Conservation (phyloP, 1,284 basidiomycete genomes). For the Cronartium ribicola region DNA sequence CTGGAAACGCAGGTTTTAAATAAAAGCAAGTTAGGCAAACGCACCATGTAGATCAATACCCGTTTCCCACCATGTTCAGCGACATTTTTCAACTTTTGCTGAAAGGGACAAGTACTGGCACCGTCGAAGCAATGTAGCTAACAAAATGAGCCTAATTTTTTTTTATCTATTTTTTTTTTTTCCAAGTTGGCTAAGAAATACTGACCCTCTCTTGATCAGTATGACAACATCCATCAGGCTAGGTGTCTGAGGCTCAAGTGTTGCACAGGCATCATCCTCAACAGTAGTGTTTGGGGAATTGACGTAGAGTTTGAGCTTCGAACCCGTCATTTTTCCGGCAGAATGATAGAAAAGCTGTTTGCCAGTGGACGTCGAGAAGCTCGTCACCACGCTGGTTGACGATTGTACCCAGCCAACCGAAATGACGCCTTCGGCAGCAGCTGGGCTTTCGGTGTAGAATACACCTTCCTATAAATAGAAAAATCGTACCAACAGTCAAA, state of each 20-base stretch:
- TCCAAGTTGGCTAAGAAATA: neutral
- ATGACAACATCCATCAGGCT: slow-evolving; percentile 27
- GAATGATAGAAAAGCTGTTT: slow-evolving; percentile 18
- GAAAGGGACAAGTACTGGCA: neutral
- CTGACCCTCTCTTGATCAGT: slow-evolving; percentile 35
- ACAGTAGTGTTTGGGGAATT: slow-evolving; percentile 13
- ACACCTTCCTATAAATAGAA: slow-evolving; percentile 18
- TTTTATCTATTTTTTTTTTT: too few species aligned
- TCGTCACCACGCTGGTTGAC: neutral
- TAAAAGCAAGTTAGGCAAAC: neutral
- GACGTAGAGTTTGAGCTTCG: slow-evolving; percentile 21
- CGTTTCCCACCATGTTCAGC: neutral
- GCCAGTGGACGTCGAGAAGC: slow-evolving; percentile 16
- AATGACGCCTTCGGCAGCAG: slow-evolving; percentile 18
- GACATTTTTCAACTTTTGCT: neutral
- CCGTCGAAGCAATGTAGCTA: neutral
- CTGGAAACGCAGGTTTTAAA: neutral
- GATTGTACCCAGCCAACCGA: slow-evolving; percentile 33
- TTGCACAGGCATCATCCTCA: slow-evolving; percentile 29
- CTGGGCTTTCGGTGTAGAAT: slow-evolving; percentile 31
- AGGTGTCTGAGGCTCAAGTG: slow-evolving; percentile 10
- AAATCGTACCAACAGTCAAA: neutral
- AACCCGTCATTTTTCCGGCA: slow-evolving; percentile 9
- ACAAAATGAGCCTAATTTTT: neutral
- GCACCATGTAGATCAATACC: neutral